A percentile compares a stretch with the other conserved stretches of the same genome.
Evolutionary conservation across 1,284 basidiomycete species (phyloP).

Genomic region (Austroboletus olivaceoglutinosus): DNA sequence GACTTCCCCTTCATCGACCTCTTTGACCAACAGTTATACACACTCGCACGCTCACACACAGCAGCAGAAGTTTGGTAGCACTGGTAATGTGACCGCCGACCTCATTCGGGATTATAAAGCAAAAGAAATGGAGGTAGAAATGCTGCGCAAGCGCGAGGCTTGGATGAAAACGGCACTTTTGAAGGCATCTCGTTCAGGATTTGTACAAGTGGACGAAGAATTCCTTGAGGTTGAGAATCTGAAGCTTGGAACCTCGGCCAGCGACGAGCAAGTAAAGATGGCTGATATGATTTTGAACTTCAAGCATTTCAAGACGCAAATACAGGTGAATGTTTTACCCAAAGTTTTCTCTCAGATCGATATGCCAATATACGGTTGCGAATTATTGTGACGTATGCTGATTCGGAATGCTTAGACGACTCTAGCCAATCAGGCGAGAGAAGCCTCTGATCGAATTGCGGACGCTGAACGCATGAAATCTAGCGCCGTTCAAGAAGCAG

Average conservation of each 20-base stretch:
- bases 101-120: slow-evolving; percentile 74
- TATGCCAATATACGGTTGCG: not conserved
- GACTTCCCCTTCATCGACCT: slow-evolving; percentile 50
- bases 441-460: slow-evolving; percentile 73
- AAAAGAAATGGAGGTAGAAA: slow-evolving; percentile 80
- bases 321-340: slow-evolving; percentile 65
- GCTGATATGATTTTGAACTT: slow-evolving; percentile 78
- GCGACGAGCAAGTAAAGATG: slow-evolving; percentile 47
- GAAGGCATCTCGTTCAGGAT: slow-evolving; percentile 81
- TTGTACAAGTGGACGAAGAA: slow-evolving; percentile 61
- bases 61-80: slow-evolving; percentile 52
- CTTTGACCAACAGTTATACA: slow-evolving; percentile 32
- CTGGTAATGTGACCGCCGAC: slow-evolving; percentile 70
- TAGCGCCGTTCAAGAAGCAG: slow-evolving; percentile 90
- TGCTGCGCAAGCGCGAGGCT: slow-evolving; percentile 71
- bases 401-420: slow-evolving; percentile 47
- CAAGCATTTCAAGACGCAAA: slow-evolving; percentile 85
- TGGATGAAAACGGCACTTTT: slow-evolving; percentile 86
- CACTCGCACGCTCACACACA: slow-evolving; percentile 30
- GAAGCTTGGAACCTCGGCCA: slow-evolving; percentile 36
- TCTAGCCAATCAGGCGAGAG: slow-evolving; percentile 72
- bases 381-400: slow-evolving; percentile 11
- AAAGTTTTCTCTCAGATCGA: slow-evolving; percentile 1
- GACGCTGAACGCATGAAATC: slow-evolving; percentile 80
- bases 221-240: slow-evolving; percentile 38